A percentile compares a stretch with the other conserved stretches of the same genome.
Evolutionary conservation across 768 basidiomycete genomes (phyloP).

Genomic region (Amanita muscaria): DNA sequence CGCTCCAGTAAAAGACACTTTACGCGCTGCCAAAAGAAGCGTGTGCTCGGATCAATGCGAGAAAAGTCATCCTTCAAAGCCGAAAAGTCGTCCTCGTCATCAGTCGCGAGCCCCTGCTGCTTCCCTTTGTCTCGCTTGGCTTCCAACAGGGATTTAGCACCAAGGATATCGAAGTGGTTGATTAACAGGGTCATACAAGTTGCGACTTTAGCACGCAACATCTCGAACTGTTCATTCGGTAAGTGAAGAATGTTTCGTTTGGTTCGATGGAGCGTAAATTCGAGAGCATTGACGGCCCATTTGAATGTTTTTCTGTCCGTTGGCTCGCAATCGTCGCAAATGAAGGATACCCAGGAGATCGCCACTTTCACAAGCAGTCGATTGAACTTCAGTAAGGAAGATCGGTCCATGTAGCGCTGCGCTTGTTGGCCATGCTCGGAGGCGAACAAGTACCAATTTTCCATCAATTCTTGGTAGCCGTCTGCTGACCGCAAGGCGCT

Average conservation of each 20-base stretch:
- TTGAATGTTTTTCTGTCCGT: conserved; percentile 93
- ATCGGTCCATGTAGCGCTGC: conserved; percentile 77
- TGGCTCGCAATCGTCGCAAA: conserved; percentile 96
- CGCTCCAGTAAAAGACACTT: conserved; percentile 49
- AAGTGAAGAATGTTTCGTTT: conserved; percentile 85
- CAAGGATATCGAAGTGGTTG: conserved; percentile 95
- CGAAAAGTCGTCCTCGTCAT: conserved; percentile 44
- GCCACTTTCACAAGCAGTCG: conserved; percentile 80
- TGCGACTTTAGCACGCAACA: conserved; percentile 85
- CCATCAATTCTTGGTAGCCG: conserved; percentile 76
- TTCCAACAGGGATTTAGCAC: conserved; percentile 81
- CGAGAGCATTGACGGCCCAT: conserved; percentile 95
- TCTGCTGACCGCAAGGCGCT: conserved; percentile 48
- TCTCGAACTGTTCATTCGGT: conserved; percentile 81
- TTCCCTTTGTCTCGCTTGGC: conserved; percentile 86
- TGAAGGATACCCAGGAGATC: conserved; percentile 97
- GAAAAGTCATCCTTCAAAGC: conserved; percentile 31
- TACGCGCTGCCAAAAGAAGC: conserved; percentile 69
- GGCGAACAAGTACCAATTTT: conserved; percentile 95
- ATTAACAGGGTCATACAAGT: conserved; percentile 96
- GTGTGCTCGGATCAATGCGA: conserved; percentile 56
- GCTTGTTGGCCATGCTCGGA: conserved; percentile 92
- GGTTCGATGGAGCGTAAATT: conserved; percentile 85
- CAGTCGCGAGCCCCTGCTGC: conserved; percentile 48
- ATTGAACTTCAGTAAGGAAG: conserved; percentile 66